Percentiles rank a stretch among this genome's conserved stretches.
Evolutionary conservation across 441 rosid genomes (phyloP).

Genomic region (Aleurites moluccanus): DNA sequence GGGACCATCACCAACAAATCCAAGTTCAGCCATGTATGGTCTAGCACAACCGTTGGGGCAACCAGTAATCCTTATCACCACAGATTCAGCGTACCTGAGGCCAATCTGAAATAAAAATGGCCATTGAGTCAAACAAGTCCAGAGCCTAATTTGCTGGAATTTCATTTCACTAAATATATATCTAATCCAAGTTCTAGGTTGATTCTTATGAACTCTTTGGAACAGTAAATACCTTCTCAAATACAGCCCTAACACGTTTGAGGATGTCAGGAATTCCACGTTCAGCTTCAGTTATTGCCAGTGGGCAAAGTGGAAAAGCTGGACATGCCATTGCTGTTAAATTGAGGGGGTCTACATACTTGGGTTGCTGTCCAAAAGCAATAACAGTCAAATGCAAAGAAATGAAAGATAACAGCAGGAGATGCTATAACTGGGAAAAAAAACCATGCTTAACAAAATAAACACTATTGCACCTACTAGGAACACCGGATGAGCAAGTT

Average conservation of each 20-base stretch:
- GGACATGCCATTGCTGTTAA: constrained; percentile 99
- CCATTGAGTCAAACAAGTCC: constrained; percentile 14
- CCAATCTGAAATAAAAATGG: constrained; percentile 60
- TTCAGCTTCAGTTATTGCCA: constrained; percentile 99
- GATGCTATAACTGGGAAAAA: neutral
- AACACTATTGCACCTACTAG: neutral
- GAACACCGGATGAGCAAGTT: neutral
- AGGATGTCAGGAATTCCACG: constrained; percentile 92
- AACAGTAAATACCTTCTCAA: constrained; percentile 68
- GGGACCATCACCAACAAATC: constrained; percentile 98
- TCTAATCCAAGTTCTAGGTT: neutral
- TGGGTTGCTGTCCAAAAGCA: constrained; percentile 68
- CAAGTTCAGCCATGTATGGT: constrained; percentile 99
- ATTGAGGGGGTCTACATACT: constrained; percentile 83
- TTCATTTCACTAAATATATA: neutral
- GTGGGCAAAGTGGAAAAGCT: constrained; percentile 93
- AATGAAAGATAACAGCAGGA: neutral
- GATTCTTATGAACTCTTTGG: constrained; percentile 1
- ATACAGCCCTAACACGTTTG: constrained; percentile 84
- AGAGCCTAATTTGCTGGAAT: neutral
- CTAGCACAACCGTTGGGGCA: constrained; percentile 99
- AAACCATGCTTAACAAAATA: neutral
- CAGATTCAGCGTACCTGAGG: constrained; percentile 76
- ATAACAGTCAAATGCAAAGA: neutral
- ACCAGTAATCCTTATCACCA: constrained; percentile 89